Evolutionary conservation across 2,329 filamentous ascomycete genomes (phyloP).

Genomic region (Aspergillus fischeri): DNA sequence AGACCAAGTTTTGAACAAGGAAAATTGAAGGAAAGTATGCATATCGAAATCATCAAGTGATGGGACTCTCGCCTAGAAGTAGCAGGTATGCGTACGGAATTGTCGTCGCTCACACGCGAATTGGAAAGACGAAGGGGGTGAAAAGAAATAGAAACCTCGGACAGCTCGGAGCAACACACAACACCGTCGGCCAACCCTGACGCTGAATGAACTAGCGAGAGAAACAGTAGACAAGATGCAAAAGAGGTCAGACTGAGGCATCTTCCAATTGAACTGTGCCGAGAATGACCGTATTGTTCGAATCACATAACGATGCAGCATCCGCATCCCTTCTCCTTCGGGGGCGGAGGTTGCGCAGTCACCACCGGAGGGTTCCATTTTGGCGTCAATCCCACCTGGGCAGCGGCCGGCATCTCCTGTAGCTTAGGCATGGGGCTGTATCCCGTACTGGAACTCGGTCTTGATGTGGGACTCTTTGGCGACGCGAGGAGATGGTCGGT

Average conservation of each 20-base stretch:
- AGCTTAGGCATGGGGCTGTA: conserved; percentile 50
- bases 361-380: conserved; percentile 45
- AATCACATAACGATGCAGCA: conserved; percentile 73
- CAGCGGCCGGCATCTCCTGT: conserved; percentile 32
- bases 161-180: background rate
- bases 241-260: background rate
- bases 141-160: conserved; percentile 1
- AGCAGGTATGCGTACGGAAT: background rate
- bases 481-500: conserved; percentile 19
- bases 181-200: conserved; percentile 8
- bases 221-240: background rate
- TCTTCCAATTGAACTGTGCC: background rate
- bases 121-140: background rate
- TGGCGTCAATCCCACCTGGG: conserved; percentile 24
- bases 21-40: conserved; percentile 81
- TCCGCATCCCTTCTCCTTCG: conserved; percentile 54
- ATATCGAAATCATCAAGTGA: conserved; percentile 47
- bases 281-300: background rate
- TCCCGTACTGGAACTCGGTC: conserved; percentile 42
- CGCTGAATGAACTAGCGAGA: conserved; percentile 16
- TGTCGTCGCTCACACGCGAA: background rate
- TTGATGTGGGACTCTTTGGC: conserved; percentile 30
- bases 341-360: conserved; percentile 51
- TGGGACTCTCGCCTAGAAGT: background rate
- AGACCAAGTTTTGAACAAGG: conserved; percentile 69